Conservation (phyloP, 768 basidiomycete genomes). For the Lactifluus piperatus region DNA sequence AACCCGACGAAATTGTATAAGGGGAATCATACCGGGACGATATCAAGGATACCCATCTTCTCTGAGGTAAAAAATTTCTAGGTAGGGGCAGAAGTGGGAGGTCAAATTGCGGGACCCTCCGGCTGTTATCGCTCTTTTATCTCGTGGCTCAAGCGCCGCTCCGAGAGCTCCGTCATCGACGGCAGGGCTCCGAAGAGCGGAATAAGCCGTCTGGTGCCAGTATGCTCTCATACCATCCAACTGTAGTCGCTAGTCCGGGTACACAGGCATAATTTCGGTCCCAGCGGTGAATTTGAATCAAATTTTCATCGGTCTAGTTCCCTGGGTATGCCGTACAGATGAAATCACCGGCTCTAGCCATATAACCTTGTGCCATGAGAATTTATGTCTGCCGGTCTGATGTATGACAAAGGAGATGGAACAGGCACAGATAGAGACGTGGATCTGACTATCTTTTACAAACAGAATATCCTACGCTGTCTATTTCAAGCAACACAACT, state of each 20-base stretch:
- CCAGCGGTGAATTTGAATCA: background rate
- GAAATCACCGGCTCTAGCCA: too few species aligned
- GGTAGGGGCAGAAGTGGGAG: conserved; percentile 1
- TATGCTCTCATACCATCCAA: background rate
- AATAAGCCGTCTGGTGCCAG: background rate
- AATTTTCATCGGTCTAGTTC: background rate
- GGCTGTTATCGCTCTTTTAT: conserved; percentile 2
- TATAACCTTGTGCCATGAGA: background rate
- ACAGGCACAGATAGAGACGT: background rate
- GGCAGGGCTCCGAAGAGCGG: conserved; percentile 4
- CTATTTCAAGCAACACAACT: background rate
- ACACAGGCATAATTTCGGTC: conserved; percentile 4
- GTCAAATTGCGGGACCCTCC: background rate
- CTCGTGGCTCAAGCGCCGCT: conserved; percentile 7
- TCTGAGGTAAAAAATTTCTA: background rate
- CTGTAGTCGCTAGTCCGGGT: background rate
- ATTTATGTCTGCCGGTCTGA: too few species aligned
- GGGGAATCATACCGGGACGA: conserved; percentile 58
- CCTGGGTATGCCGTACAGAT: background rate
- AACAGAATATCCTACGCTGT: background rate
- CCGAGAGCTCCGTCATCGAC: conserved; percentile 12
- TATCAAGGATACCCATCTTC: conserved; percentile 72
- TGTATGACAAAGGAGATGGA: background rate
- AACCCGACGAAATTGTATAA: background rate
- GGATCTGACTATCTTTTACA: background rate